A percentile compares a stretch with the other conserved stretches of the same genome.
These are phyloP conservation scores for Silene noctiflora DNA, from an alignment of 179 eudicot genomes.

Conservation along the genomic window DNA sequence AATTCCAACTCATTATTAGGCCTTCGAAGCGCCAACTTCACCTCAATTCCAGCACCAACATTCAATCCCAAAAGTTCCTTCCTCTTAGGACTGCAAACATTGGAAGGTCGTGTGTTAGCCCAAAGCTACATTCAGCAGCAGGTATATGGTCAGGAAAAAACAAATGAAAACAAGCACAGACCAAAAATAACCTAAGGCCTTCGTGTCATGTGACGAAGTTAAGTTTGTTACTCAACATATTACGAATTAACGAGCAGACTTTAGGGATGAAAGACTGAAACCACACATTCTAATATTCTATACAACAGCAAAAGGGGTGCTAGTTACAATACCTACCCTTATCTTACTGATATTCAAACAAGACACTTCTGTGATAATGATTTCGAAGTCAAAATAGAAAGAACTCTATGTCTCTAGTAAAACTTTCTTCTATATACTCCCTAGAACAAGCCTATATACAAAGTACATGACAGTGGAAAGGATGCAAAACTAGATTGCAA, in stretches of 20 bases:
- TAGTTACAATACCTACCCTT: background rate
- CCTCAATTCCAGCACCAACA: slow-evolving; percentile 69
- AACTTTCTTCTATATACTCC: background rate
- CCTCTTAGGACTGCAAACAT: slow-evolving; percentile 69
- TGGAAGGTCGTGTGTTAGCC: slow-evolving; percentile 2
- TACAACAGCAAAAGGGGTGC: background rate
- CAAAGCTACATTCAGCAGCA: background rate
- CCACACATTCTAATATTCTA: too few relatives aligned
- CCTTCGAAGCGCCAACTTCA: slow-evolving; percentile 81
- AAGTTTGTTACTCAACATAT: too few relatives aligned
- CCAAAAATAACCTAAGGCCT: too few relatives aligned
- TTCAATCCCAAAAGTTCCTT: slow-evolving; percentile 69
- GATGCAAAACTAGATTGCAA: too few relatives aligned
- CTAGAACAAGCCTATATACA: too few relatives aligned
- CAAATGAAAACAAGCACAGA: background rate
- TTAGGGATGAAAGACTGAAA: background rate
- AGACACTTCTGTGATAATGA: background rate
- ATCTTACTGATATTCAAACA: background rate
- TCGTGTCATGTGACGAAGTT: too few relatives aligned
- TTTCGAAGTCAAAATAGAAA: background rate
- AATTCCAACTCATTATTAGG: slow-evolving; percentile 69
- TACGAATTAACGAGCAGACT: too few relatives aligned
- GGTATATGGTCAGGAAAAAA: background rate
- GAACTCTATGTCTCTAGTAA: too few relatives aligned
- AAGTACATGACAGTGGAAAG: too few relatives aligned